phyloP scores from a whole-genome alignment of 2,329 filamentous ascomycete species.

The Ampelomyces quisqualis region DNA sequence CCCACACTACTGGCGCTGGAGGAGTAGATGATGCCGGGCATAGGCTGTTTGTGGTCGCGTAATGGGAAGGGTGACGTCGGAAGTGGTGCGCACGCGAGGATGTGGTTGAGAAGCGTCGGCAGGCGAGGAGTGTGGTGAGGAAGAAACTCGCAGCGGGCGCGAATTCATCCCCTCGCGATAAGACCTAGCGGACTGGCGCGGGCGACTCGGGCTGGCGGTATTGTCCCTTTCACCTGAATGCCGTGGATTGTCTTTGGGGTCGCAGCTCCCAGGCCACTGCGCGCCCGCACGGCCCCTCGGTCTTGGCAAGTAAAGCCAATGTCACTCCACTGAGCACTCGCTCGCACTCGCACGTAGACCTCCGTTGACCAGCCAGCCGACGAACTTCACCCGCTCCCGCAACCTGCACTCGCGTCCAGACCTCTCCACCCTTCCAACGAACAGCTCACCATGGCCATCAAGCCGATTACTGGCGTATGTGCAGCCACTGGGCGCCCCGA shows the following conservation, averaged over 20 bases:
- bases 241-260: slow-evolving; percentile 15
- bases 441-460: slow-evolving; percentile 46
- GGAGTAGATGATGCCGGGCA: slow-evolving; percentile 37
- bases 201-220: slow-evolving; percentile 7
- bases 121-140: slow-evolving; percentile 5
- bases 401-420: slow-evolving; percentile 30
- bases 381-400: slow-evolving; percentile 32
- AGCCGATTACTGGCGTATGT: slow-evolving; percentile 56
- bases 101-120: slow-evolving; percentile 11
- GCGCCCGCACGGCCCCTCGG: slow-evolving; percentile 10
- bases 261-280: slow-evolving; percentile 20
- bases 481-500: slow-evolving; percentile 34
- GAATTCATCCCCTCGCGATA: slow-evolving; percentile 7
- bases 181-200: slow-evolving; percentile 10
- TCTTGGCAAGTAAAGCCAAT: slow-evolving; percentile 1
- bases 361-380: slow-evolving; percentile 27
- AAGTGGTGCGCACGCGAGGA: slow-evolving; percentile 10
- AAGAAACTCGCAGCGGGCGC: slow-evolving; percentile 6
- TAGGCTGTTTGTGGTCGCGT: slow-evolving; percentile 23
- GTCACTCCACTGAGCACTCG: slow-evolving; percentile 36
- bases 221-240: slow-evolving; percentile 17
- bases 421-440: slow-evolving; percentile 30
- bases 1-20: slow-evolving; percentile 35
- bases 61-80: slow-evolving; percentile 7
- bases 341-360: slow-evolving; percentile 20